phyloP scores from a whole-genome alignment of 2,329 filamentous ascomycete species.

The Aureobasidium sp. region DNA sequence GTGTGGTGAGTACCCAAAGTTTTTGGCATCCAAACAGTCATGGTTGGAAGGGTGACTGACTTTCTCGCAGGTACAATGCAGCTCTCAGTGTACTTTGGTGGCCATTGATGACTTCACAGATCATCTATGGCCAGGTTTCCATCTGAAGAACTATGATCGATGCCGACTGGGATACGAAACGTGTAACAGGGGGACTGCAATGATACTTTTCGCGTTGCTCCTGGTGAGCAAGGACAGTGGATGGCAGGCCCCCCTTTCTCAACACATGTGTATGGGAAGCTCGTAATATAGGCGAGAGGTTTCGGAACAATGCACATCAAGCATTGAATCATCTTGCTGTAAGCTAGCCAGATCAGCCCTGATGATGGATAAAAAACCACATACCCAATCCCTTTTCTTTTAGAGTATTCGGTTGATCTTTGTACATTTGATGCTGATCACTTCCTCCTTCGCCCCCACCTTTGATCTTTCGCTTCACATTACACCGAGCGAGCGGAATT shows the following conservation, averaged over 20 bases:
- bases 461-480: slow-evolving; percentile 1
- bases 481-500: slow-evolving; percentile 16
- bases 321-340: too few relatives aligned
- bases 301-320: too few relatives aligned
- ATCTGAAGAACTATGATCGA: background rate
- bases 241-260: too few relatives aligned
- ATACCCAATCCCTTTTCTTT: too few relatives aligned
- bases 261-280: too few relatives aligned
- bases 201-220: background rate
- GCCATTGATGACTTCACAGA: background rate
- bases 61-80: background rate
- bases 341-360: too few relatives aligned
- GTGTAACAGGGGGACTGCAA: background rate
- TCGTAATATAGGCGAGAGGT: too few relatives aligned
- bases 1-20: background rate
- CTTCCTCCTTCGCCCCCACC: background rate
- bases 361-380: too few relatives aligned
- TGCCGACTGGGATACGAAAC: background rate
- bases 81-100: slow-evolving; percentile 1
- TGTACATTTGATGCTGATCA: background rate
- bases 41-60: too few relatives aligned
- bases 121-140: background rate
- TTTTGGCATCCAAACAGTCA: too few relatives aligned
- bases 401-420: background rate
- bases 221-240: background rate